Evolutionary conservation across 495 filamentous ascomycete species (phyloP), one percentile per base, ranked within the genome.

Genomic region (Neurospora pannonica): DNA sequence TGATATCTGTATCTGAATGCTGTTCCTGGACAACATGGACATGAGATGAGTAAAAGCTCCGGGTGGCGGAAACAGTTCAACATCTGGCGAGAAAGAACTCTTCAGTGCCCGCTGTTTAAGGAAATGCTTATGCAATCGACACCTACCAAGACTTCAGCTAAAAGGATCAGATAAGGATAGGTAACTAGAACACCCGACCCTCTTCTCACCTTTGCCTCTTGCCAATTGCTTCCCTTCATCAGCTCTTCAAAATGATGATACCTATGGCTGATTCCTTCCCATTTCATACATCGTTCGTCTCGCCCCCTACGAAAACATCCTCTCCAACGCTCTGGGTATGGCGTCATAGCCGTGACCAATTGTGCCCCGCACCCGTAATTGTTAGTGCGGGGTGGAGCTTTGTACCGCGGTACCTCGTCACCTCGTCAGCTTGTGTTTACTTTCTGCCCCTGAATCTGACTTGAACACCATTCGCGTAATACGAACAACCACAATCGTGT

Each of bases 321-420:
- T 73, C 13, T 19, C 19, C 36, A n/a, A 4, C 17, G 71, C 34
- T 37, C 31, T 43, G 39, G 39, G 38, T 38, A 80, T 80, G 77
- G 74, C 76, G 78, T 76, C 78, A 79, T 79, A 73, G 70, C 13
- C 28, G 9, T n/a, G 28, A 28, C 46, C 38, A 46, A 76, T 78
- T 71, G 74, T 74, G 74, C 77, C 76, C 77, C 78, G 38, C 74
- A 40, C 11, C 43, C 24, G 3, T 69, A 13, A 5, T 28, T 38
- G 24, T 36, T 40, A 70, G 40, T 74, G 75, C 71, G 75, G 75
- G 75, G 75, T 74, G n/a, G 28, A 60, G 19, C 38, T 15, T 17
- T 67, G 54, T 67, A 62, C 54, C 28, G 54, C 28, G 54, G 15
- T 67, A 67, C 54, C 24, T 67, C 54, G 28, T 34, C 54, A 67